These are phyloP conservation scores for Lactarius vividus DNA, from an alignment of 768 basidiomycete genomes.

Conservation along the genomic window DNA sequence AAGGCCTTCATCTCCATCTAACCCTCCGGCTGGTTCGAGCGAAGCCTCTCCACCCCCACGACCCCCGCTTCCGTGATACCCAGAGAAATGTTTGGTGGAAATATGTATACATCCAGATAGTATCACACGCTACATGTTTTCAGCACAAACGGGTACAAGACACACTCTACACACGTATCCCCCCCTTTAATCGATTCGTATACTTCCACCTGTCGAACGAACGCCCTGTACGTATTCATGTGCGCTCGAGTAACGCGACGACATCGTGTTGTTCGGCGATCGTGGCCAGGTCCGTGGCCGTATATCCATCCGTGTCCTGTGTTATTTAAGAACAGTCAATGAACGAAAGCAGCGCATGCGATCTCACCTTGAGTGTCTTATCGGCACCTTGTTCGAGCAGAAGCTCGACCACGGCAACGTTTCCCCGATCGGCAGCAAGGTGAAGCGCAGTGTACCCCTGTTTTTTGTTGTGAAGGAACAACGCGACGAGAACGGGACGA, in stretches of 20 bases:
- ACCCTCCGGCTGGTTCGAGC: background rate
- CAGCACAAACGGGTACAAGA: background rate
- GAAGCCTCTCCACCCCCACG: background rate
- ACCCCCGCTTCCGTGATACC: conserved; percentile 11
- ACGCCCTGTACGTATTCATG: conserved; percentile 2
- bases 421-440: conserved; percentile 82
- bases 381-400: conserved; percentile 68
- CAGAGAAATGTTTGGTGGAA: background rate
- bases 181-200: background rate
- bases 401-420: conserved; percentile 50
- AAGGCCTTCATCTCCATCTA: conserved; percentile 25
- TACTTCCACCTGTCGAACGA: background rate
- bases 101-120: background rate
- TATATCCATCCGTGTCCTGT: conserved; percentile 68
- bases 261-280: conserved; percentile 58
- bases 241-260: conserved; percentile 37
- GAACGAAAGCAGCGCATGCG: conserved; percentile 11
- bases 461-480: background rate
- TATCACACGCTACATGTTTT: background rate
- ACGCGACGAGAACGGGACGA: conserved; percentile 3
- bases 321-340: conserved; percentile 12
- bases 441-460: conserved; percentile 90
- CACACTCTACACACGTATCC: background rate
- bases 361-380: conserved; percentile 54
- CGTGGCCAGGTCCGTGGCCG: conserved; percentile 57